phyloP scores from a whole-genome alignment of 192 early-diverging fungal species.

The Backusella mclennaniae region DNA sequence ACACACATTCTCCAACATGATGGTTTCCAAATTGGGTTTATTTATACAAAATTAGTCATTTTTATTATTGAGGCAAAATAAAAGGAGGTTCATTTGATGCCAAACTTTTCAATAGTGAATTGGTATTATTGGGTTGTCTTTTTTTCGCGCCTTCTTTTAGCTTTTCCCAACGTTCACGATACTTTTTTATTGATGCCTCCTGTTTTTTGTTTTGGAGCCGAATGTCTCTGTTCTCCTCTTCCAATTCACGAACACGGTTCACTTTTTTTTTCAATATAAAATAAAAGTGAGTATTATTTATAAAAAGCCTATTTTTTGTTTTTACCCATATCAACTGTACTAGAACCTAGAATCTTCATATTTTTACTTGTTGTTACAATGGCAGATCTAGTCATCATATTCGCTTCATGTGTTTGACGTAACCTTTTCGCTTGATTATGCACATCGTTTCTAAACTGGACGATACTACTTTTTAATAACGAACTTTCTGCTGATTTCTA shows the following conservation, averaged over 20 bases:
- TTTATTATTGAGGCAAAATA: not conserved
- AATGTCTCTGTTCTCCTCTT: constrained; percentile 51
- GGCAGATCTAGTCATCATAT: constrained; percentile 9
- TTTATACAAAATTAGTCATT: not conserved
- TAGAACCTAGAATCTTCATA: not conserved
- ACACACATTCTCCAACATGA: not conserved
- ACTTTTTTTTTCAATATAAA: constrained; percentile 7
- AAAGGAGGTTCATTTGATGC: not conserved
- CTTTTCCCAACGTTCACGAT: constrained; percentile 77
- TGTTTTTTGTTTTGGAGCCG: constrained; percentile 51
- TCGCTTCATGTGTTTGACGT: constrained; percentile 41
- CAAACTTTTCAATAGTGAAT: not conserved
- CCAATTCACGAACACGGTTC: constrained; percentile 51
- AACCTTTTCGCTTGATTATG: constrained; percentile 51
- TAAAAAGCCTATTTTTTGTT: not conserved
- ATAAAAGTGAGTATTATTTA: not conserved
- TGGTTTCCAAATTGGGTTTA: not conserved
- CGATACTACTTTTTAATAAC: constrained; percentile 58
- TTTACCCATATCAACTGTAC: not conserved
- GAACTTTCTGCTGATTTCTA: constrained; percentile 63
- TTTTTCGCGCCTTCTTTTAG: constrained; percentile 73
- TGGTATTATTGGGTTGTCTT: constrained; percentile 21
- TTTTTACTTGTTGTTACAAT: not conserved
- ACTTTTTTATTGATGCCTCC: constrained; percentile 55
- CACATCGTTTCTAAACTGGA: constrained; percentile 67